Evolutionary conservation across 2,329 filamentous ascomycete genomes (phyloP).

Genomic region (Fusarium caatingaense): DNA sequence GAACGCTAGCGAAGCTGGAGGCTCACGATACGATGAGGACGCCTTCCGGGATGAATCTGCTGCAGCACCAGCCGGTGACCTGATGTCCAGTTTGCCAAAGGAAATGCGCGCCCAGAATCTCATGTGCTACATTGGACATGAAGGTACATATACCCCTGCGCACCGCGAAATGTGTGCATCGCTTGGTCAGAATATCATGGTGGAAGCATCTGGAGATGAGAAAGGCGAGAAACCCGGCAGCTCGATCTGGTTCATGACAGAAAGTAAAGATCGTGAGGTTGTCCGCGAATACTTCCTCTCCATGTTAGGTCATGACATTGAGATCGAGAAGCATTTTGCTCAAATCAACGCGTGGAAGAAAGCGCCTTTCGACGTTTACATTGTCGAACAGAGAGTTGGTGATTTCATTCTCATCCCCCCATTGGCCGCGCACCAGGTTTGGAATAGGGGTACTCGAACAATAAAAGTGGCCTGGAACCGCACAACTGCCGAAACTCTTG

Average conservation of each 20-base stretch:
- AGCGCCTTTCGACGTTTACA: conserved; percentile 90
- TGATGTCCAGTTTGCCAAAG: conserved; percentile 91
- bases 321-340: conserved; percentile 96
- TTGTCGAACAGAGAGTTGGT: conserved; percentile 89
- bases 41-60: conserved; percentile 64
- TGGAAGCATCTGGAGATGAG: conserved; percentile 81
- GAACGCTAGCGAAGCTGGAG: conserved; percentile 63
- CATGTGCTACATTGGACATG: conserved; percentile 98
- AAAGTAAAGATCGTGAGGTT: conserved; percentile 88
- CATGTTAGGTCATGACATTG: conserved; percentile 93
- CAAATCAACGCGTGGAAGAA: conserved; percentile 96
- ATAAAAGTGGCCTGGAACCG: conserved; percentile 99
- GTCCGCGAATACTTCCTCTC: conserved; percentile 96
- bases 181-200: conserved; percentile 97
- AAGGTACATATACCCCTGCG: conserved; percentile 94
- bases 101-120: conserved; percentile 95
- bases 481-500: conserved; percentile 90
- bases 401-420: conserved; percentile 96
- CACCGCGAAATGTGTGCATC: conserved; percentile 98
- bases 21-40: conserved; percentile 52
- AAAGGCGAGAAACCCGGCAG: conserved; percentile 85
- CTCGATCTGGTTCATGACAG: conserved; percentile 99
- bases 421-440: conserved; percentile 94
- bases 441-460: conserved; percentile 95
- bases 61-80: conserved; percentile 81